phyloP scores from a whole-genome alignment of 2,329 filamentous ascomycete species.

The Orbilia quercus region DNA sequence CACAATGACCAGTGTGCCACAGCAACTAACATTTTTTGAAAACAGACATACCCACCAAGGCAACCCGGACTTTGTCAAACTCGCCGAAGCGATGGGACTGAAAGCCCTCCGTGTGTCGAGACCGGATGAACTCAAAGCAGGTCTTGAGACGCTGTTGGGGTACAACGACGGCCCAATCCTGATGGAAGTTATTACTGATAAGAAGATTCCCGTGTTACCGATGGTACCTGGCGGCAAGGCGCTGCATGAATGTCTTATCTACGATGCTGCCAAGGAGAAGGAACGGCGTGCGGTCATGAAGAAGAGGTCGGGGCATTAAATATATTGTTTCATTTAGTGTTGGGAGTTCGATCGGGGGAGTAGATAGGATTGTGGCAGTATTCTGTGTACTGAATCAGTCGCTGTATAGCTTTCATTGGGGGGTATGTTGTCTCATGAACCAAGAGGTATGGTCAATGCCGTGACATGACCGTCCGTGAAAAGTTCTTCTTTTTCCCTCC shows the following conservation, averaged over 20 bases:
- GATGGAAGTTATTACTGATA: slow-evolving; percentile 89
- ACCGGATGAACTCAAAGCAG: slow-evolving; percentile 79
- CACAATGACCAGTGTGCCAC: too few species aligned
- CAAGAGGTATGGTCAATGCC: too few species aligned
- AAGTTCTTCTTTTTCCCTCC: slow-evolving; percentile 24
- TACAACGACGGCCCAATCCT: slow-evolving; percentile 85
- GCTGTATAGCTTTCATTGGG: neutral
- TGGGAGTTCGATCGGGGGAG: neutral
- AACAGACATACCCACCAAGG: slow-evolving; percentile 82
- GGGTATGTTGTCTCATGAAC: too few species aligned
- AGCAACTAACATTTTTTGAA: slow-evolving; percentile 63
- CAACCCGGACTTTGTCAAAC: slow-evolving; percentile 96
- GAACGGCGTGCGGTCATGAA: slow-evolving; percentile 57
- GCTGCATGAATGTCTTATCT: slow-evolving; percentile 92
- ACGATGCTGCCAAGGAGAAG: slow-evolving; percentile 75
- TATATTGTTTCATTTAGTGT: slow-evolving; percentile 5
- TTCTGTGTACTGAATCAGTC: neutral
- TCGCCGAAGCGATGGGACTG: slow-evolving; percentile 90
- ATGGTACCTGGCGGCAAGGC: slow-evolving; percentile 92
- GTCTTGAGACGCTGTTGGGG: slow-evolving; percentile 87
- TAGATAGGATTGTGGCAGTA: neutral
- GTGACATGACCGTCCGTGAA: neutral
- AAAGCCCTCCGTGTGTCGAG: slow-evolving; percentile 77
- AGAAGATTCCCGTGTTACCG: slow-evolving; percentile 92
- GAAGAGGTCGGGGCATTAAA: slow-evolving; percentile 39